Evolutionary conservation across 768 basidiomycete genomes (phyloP), one percentile per base, ranked within the genome.

Genomic region (Agaricus subrufescens): DNA sequence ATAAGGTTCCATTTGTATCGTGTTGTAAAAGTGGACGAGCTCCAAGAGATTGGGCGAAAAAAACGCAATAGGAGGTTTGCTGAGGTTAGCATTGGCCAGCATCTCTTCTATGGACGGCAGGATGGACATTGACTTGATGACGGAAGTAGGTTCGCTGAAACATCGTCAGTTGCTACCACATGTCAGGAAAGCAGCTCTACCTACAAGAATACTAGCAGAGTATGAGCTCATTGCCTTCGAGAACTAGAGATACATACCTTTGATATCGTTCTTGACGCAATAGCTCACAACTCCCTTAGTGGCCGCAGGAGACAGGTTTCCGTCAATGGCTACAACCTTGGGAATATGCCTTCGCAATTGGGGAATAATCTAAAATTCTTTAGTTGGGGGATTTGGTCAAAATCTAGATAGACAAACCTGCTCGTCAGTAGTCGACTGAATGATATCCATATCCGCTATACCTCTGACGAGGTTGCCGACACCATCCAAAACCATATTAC

Each of bases 391-490:
- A 43, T 40, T n/a, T 58, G 42, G 30, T 30, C 39, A 29, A 5
- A 25, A 3, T 3, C 37, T 6, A 19, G 56, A 53, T 25, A 30
- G 27, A 45, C 51, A 55, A 48, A 65, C 66, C 54, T 87, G 85
- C 62, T 77, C 67, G 11, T 68, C 71, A 25, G 74, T 69, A 52
- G 91, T 65, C 1, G 66, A 62, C 39, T 82, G 71, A 8, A 84
- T 80, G 46, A 89, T 82, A 64, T 77, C 81, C 92, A 98, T 98
- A 65, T 97, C 95, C 14, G 97, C 92, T 10, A 98, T 82, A 2
- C 97, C 97, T n/a, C 83, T 82, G 2, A 87, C 75, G 19, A 98
- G 75, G 48, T 80, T 79, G 0, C 94, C 94, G 5, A 74, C 65
- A 29, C 72, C 68, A 65, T 94, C 89, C 45, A 98, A 72, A 37